These are phyloP conservation scores for Hypomontagnella submonticulosa DNA, from an alignment of 495 filamentous ascomycete genomes.

Conservation along the genomic window DNA sequence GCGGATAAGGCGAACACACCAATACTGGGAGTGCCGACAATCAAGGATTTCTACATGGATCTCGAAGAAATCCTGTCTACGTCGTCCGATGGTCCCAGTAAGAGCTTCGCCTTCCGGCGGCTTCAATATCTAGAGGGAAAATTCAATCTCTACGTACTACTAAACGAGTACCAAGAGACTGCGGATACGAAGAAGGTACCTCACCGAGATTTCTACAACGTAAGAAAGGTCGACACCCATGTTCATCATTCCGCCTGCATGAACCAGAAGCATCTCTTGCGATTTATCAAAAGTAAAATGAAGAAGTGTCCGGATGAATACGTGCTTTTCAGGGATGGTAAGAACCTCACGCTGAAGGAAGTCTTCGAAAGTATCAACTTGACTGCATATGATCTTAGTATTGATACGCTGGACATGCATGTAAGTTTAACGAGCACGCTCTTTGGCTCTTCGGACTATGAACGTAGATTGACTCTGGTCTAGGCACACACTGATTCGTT, in stretches of 20 bases:
- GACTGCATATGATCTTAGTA: slow-evolving; percentile 96
- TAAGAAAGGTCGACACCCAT: slow-evolving; percentile 98
- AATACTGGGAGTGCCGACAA: slow-evolving; percentile 81
- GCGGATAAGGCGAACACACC: slow-evolving; percentile 71
- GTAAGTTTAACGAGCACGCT: slow-evolving; percentile 56
- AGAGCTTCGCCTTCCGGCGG: slow-evolving; percentile 94
- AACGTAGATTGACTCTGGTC: slow-evolving; percentile 8
- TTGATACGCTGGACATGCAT: slow-evolving; percentile 99
- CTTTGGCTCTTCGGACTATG: not conserved
- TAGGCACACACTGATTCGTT: slow-evolving; percentile 97
- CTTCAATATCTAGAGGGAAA: slow-evolving; percentile 96
- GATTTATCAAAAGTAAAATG: slow-evolving; percentile 99
- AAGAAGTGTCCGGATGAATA: slow-evolving; percentile 95
- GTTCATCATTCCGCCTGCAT: slow-evolving; percentile 99
- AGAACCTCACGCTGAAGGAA: slow-evolving; percentile 87
- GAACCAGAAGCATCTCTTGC: slow-evolving; percentile 98
- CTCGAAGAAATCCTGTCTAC: slow-evolving; percentile 85
- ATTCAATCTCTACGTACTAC: slow-evolving; percentile 89
- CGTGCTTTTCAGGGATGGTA: slow-evolving; percentile 92
- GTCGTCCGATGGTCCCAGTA: slow-evolving; percentile 93
- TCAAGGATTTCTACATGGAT: slow-evolving; percentile 95
- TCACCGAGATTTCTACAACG: slow-evolving; percentile 98
- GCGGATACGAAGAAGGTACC: slow-evolving; percentile 97
- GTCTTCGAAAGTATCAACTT: slow-evolving; percentile 98
- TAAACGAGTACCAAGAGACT: slow-evolving; percentile 97